Base-by-base conservation (phyloP, 306 rosid species). In the Ziziphus jujuba region DNA sequence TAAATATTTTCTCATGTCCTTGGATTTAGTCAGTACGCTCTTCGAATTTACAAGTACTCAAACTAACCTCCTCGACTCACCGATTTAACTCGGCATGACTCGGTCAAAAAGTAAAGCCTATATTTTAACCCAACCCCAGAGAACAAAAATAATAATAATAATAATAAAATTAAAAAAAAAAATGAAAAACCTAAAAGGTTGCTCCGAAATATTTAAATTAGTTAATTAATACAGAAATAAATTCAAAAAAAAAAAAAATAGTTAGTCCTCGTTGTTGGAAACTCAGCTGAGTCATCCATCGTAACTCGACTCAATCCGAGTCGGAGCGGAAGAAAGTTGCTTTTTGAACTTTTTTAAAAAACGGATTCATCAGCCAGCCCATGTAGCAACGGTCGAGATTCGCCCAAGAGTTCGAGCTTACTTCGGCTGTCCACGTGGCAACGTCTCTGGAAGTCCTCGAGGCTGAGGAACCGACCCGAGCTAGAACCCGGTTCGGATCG, bases 361-460 rank as follows among this genome's bases (percentile, higher is more conserved):
- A 85, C 70, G 3, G 67, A 71, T 60, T 81, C 71, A 40, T 82
- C 85, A 8, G 72, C 53, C 14, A 56, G 45, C 55, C 67, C 73
- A 4, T 59, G 84, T 59, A 92, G 95, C 86, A 92, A 82, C 53
- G 98, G 98, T 69, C 91, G 36, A 23, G 98, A 87, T 67, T 89
- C 96, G 31, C 76, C 83, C 23, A 65, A 58, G 33, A 50, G 17
- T 6, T 84, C 82, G 48, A 72, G 59, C 22, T 68, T 48, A 28
- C 44, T 83, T 62, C 83, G 48, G 36, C 65, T 62, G 68, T 80
- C 92, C 49, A 77, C 87, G 81, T 82, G 91, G 86, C 98, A 90
- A 0, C 79, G 78, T n/a, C 85, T 78, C 65, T 67, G 82, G 0
- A 77, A 50, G 43, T 87, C 88, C 6, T 81, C 82, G 13, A 81